Evolutionary conservation across 306 rosid species (phyloP).

Genomic region (Fagus sylvatica): DNA sequence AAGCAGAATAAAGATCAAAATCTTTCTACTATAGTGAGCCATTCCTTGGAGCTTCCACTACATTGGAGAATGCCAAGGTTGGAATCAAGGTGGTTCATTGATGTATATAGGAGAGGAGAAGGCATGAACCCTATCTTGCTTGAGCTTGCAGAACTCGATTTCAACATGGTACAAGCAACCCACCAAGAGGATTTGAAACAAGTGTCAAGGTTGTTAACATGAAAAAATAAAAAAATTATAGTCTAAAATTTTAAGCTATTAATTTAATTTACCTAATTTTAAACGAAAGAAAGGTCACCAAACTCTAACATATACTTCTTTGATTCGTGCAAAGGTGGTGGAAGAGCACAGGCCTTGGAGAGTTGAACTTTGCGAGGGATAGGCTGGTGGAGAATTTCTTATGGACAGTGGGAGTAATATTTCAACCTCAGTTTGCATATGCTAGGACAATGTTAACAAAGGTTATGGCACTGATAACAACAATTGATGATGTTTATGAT

Average conservation of each 20-base stretch:
- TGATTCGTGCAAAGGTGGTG: constrained; percentile 20
- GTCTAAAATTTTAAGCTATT: no score
- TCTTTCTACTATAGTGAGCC: not conserved
- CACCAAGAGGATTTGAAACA: constrained; percentile 16
- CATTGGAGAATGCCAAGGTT: constrained; percentile 39
- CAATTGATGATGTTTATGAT: constrained; percentile 25
- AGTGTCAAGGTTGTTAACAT: not conserved
- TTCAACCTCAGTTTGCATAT: constrained; percentile 11
- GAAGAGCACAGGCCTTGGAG: constrained; percentile 1
- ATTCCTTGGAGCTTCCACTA: constrained; percentile 42
- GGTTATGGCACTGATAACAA: not conserved
- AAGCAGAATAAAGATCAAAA: not conserved
- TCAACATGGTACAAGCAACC: constrained; percentile 14
- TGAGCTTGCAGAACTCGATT: constrained; percentile 14
- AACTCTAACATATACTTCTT: no score
- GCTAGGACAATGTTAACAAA: not conserved
- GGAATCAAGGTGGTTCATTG: constrained; percentile 29
- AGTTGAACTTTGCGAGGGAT: constrained; percentile 18
- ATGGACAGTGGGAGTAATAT: constrained; percentile 16
- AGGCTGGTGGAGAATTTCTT: constrained; percentile 18
- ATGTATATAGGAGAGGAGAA: not conserved
- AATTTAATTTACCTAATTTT: no score
- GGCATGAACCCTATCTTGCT: not conserved
- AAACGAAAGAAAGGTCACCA: no score
- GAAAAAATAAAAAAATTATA: no score